These are phyloP conservation scores for Salix koriyanagi DNA, from an alignment of 345 rosid genomes.

Conservation along the genomic window DNA sequence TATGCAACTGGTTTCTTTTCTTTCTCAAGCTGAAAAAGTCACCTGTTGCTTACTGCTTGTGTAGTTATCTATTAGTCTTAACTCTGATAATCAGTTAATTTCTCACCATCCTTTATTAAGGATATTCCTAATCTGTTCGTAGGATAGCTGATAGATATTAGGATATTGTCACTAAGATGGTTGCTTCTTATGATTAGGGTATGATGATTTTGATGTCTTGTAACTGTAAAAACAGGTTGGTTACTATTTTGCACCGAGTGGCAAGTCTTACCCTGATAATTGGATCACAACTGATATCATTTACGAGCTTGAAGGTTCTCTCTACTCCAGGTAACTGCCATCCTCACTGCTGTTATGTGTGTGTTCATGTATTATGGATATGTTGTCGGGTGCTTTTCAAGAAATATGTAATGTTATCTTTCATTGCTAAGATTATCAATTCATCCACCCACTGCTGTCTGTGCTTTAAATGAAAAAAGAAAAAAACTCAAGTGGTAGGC, in stretches of 20 bases:
- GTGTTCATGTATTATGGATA: too few species aligned
- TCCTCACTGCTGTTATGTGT: neutral
- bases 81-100: neutral
- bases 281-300: slow-evolving; percentile 95
- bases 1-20: neutral
- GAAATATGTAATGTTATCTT: too few species aligned
- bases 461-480: too few species aligned
- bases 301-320: slow-evolving; percentile 85
- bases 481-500: too few species aligned
- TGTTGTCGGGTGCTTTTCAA: too few species aligned
- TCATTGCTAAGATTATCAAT: too few species aligned
- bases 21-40: neutral
- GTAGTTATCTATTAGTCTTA: neutral
- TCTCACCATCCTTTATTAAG: neutral
- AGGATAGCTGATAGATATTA: neutral
- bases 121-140: neutral
- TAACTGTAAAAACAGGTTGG: slow-evolving; percentile 64
- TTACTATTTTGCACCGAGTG: slow-evolving; percentile 92
- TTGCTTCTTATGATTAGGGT: slow-evolving; percentile 6
- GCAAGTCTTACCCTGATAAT: slow-evolving; percentile 98
- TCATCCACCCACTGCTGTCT: too few species aligned
- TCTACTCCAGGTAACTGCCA: slow-evolving; percentile 56
- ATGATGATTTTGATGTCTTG: slow-evolving; percentile 28
- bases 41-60: neutral
- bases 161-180: slow-evolving; percentile 8